Evolutionary conservation across 331 rosid species (phyloP), one percentile per base, ranked within the genome.

Genomic region (Phaseolus coccineus): DNA sequence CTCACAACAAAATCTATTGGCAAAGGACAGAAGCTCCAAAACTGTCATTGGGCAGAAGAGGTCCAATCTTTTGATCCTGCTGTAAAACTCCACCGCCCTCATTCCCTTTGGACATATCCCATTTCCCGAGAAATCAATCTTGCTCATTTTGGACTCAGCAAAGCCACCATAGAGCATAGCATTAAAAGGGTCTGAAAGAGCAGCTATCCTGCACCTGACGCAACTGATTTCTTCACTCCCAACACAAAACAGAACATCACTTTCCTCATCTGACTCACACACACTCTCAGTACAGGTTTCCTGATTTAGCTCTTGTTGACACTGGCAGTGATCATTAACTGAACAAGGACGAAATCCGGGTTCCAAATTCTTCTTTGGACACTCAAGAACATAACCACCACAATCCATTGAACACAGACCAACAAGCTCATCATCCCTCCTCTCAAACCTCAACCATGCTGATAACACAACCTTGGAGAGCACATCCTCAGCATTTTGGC

Each of bases 1-100:
- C 75, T 89, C 97, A 58, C 98, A 93, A 79, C 94, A 93, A 80
- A 93, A 93, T 89, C 92, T 83, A 73, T 88, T 91, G 4, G 97
- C 87, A 47, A 93, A 93, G 33, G 90, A 79, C 12, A 91, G 88
- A 52, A 93, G 83, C 85, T 91, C 97, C 77, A 90, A 80, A 78
- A 93, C 90, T 70, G 86, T 82, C 74, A 77, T 73, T 8, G 88
- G 91, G 82, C 81, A 52, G 47, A 91, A 86, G 56, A 74, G 84
- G 31, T 91, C 95, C 86, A 93, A 81, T 12, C 87, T 88, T 70
- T 85, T 80, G 4, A 87, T 91, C 89, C 95, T 91, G 69, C 92
- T 93, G 76, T 91, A 93, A 80, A 90, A 58, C 69, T 88, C 97
- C 80, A 87, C 81, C 48, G 97, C 98, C 52, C 80, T 91, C 97